Base-by-base conservation (phyloP, 495 filamentous ascomycete genomes). In the Cercophora newfieldiana region DNA sequence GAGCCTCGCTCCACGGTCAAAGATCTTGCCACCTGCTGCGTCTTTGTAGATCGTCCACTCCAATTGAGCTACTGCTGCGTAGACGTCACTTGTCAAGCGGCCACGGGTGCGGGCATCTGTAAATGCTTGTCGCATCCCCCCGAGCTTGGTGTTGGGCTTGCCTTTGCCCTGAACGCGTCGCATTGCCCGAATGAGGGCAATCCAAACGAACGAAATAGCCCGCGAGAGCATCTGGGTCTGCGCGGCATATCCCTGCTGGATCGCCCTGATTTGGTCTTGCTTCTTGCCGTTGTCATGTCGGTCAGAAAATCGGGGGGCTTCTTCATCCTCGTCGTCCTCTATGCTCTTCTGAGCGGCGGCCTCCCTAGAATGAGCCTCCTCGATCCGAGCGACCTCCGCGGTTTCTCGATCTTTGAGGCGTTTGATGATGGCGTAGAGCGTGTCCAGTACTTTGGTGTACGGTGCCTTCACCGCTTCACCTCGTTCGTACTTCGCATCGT, bases 31-130 rank as follows among this genome's bases (percentile, higher is more conserved):
- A 6, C 92, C 94, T 0, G 94, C 90, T 2, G 88, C 86, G 65
- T 98, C 95, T 70, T 96, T 93, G 76, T 99, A 99, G 68, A 95
- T 95, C 71, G 93, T 89, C 75, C 95, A 94, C 70, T 99, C 95
- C 70, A 98, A 90, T 61, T 96, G 83, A 26, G 95, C 94, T 71
- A 88, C 90, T 7, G 91, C 94, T 62, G 96, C 89, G 73, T 98
- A 99, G 21, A 97, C 92, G 75, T 97, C 95, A 67, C 91, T 93
- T 19, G 90, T 96, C 31, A 99, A 86, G 28, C 91, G 89, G 25
- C 95, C 95, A 65, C 87, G 85, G 66, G 88, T 89, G 18, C 95
- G 85, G 58, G 95, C 92, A 76, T 98, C 93, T 8, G 86, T 85
- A 73, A 99, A 97, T 18, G 95, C 85, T 68, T 91, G 88, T 26